Evolutionary conservation across 2,329 filamentous ascomycete genomes (phyloP), one percentile per base, ranked within the genome.

Genomic region (Ascosphaera aggregata): DNA sequence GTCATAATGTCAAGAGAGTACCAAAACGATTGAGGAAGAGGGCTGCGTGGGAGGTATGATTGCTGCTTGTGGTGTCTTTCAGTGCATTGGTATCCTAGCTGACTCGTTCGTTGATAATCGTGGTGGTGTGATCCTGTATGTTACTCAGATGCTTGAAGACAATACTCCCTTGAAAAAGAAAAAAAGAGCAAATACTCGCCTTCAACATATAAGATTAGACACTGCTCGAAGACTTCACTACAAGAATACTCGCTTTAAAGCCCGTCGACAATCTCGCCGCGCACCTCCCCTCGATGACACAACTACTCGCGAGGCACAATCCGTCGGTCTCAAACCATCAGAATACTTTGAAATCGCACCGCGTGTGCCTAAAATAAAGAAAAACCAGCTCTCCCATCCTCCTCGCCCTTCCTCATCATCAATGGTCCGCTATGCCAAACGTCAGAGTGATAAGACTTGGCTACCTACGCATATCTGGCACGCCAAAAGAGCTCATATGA

Each of bases 401-500:
- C 61, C 62, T 3, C 63, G 54, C 54, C 73, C 72, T 2, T 67
- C 66, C 35, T 70, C 68, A 17, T 35, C 34, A 5, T 35, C 34
- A 35, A 18, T 18, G 34, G 34, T 35, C 7, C 85, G 76, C 49
- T 95, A 82, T 53, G 73, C 76, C 46, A 89, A 82, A 57, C 74
- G 89, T 22, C 86, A 95, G 53, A 62, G 76, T 36, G 67, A 80
- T 54, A 95, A 95, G 62, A 84, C 80, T 2, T 94, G 86, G 82
- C 64, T 98, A 13, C 89, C 89, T 0, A 95, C 89, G 4, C 89
- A 98, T 55, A 60, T 91, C 45, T 98, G 80, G 69, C 85, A 93
- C 57, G 76, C 86, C 2, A 98, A 98, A 56, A 67, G 89, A 43
- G 82, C 89, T 17, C 78, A 71, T 43, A 91, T 98, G 80, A 84